These are phyloP conservation scores for Ammopiptanthus mongolicus DNA, from an alignment of 306 rosid species.

Conservation along the genomic window DNA sequence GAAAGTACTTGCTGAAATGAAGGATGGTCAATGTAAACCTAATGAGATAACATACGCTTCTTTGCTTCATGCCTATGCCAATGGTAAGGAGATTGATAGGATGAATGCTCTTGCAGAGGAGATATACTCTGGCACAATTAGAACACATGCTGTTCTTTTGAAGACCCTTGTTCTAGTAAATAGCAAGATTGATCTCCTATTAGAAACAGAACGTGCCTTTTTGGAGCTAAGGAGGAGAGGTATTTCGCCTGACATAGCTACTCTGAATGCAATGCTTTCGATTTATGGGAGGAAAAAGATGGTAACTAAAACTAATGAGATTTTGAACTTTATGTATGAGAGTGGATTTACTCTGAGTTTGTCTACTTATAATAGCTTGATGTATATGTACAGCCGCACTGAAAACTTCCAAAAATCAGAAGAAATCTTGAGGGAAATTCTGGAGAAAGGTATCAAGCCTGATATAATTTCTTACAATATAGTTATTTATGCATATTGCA, in stretches of 20 bases:
- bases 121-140: slow-evolving; percentile 57
- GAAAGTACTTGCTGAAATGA: slow-evolving; percentile 69
- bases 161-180: slow-evolving; percentile 75
- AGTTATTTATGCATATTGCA: slow-evolving; percentile 69
- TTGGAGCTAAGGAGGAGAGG: slow-evolving; percentile 51
- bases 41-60: slow-evolving; percentile 73
- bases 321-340: slow-evolving; percentile 57
- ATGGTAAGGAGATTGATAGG: slow-evolving; percentile 56
- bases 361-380: slow-evolving; percentile 74
- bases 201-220: slow-evolving; percentile 73
- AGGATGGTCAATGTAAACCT: slow-evolving; percentile 60
- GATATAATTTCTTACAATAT: slow-evolving; percentile 65
- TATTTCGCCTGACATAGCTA: slow-evolving; percentile 54
- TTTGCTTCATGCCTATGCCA: slow-evolving; percentile 85
- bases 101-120: slow-evolving; percentile 67
- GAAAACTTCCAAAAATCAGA: slow-evolving; percentile 55
- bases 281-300: slow-evolving; percentile 68
- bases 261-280: slow-evolving; percentile 74
- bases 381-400: slow-evolving; percentile 65
- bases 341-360: slow-evolving; percentile 73
- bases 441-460: slow-evolving; percentile 59
- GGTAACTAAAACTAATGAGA: slow-evolving; percentile 55
- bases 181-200: slow-evolving; percentile 65
- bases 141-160: slow-evolving; percentile 60
- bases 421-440: slow-evolving; percentile 49